These are phyloP conservation scores for Hymenoscyphus infarciens DNA, from an alignment of 2,329 filamentous ascomycete species.

Conservation along the genomic window DNA sequence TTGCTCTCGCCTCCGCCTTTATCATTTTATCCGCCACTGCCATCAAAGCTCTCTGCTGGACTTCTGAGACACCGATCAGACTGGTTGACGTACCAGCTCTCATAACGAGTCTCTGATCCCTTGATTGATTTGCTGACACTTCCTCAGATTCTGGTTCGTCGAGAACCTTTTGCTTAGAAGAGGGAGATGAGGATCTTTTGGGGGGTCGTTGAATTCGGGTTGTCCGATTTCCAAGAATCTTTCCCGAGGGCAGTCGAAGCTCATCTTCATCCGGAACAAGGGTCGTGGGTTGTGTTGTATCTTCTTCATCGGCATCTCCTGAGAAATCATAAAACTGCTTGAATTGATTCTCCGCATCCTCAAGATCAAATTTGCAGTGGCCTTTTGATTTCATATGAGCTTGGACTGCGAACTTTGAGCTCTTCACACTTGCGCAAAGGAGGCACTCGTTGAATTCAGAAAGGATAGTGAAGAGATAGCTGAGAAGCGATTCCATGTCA, in stretches of 20 bases:
- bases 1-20: constrained; percentile 23
- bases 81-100: constrained; percentile 21
- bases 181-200: not conserved
- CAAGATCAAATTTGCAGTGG: constrained; percentile 44
- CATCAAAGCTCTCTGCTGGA: constrained; percentile 26
- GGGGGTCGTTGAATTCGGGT: constrained; percentile 17
- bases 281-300: constrained; percentile 12
- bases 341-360: constrained; percentile 37
- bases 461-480: constrained; percentile 48
- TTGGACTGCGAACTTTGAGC: constrained; percentile 41
- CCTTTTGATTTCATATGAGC: constrained; percentile 50
- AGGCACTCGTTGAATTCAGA: constrained; percentile 49
- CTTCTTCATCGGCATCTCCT: constrained; percentile 11
- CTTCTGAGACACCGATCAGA: constrained; percentile 26
- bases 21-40: constrained; percentile 27
- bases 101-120: constrained; percentile 12
- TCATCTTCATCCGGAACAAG: constrained; percentile 30
- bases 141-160: not conserved
- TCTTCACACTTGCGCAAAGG: constrained; percentile 41
- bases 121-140: not conserved
- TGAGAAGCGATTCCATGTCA: constrained; percentile 45
- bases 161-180: not conserved
- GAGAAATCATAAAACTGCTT: constrained; percentile 41
- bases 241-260: constrained; percentile 31
- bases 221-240: constrained; percentile 38